Conservation (phyloP, 228 moss, liverwort and hornwort species). For the Sphagnum fallax region DNA sequence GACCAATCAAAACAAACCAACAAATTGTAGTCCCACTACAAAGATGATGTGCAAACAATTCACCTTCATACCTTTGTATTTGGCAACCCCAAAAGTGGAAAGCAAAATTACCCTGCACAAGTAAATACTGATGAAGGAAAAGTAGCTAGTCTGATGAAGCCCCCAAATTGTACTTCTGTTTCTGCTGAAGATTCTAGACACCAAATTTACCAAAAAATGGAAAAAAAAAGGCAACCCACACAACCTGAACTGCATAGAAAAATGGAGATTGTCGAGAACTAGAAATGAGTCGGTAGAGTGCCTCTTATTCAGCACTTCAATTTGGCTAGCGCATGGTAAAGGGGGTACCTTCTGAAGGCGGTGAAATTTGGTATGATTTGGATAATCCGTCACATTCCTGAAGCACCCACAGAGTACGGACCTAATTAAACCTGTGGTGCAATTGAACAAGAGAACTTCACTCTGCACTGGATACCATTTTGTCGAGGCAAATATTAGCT, state of each 20-base stretch:
- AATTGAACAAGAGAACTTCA: too few relatives aligned
- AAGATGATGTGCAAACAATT: neutral
- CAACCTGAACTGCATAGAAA: too few relatives aligned
- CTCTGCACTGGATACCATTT: too few relatives aligned
- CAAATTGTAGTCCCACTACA: too few relatives aligned
- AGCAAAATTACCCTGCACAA: conserved; percentile 38
- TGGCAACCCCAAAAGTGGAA: conserved; percentile 34
- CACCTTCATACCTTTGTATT: conserved; percentile 38
- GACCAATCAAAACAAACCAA: too few relatives aligned
- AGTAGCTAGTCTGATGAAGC: too few relatives aligned
- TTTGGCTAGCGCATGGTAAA: too few relatives aligned
- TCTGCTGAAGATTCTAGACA: too few relatives aligned
- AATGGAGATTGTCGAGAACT: too few relatives aligned
- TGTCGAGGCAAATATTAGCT: too few relatives aligned
- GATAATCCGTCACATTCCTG: conserved; percentile 45
- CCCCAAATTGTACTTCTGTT: neutral
- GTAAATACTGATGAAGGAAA: too few relatives aligned
- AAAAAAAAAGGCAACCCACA: neutral
- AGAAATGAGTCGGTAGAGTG: neutral
- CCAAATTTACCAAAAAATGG: neutral
- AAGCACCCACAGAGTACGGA: neutral
- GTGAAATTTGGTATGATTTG: conserved; percentile 35
- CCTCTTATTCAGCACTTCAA: neutral
- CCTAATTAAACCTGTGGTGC: too few relatives aligned
- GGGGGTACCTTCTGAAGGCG: conserved; percentile 40